Evolutionary conservation across 2,329 filamentous ascomycete genomes (phyloP).

Genomic region (Fusarium coicis): DNA sequence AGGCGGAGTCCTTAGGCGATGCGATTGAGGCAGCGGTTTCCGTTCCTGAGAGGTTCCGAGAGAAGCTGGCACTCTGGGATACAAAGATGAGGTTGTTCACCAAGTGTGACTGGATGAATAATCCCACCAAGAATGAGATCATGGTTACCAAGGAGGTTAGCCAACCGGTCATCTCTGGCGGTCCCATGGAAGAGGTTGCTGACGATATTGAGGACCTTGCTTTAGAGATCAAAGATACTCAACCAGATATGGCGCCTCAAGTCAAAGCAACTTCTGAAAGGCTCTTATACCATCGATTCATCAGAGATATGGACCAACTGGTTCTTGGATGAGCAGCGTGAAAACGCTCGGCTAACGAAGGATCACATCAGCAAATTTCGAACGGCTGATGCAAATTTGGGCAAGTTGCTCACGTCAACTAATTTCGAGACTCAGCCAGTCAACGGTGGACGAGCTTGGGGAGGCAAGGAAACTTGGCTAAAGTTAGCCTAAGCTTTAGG

Average conservation of each 20-base stretch:
- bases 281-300: not conserved
- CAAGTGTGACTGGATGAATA: not conserved
- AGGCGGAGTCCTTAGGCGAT: accelerated
- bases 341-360: not conserved
- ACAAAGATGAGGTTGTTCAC: not conserved
- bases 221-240: not conserved
- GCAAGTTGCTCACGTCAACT: too few relatives aligned
- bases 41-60: not conserved
- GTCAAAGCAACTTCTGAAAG: not conserved
- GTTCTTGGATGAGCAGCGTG: not conserved
- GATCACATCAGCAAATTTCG: not conserved
- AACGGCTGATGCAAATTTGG: not conserved
- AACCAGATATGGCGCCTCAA: not conserved
- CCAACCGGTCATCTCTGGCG: not conserved
- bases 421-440: not conserved
- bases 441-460: not conserved
- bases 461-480: not conserved
- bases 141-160: not conserved
- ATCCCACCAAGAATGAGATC: not conserved
- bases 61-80: not conserved
- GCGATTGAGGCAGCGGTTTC: not conserved
- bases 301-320: not conserved
- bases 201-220: not conserved
- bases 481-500: not conserved
- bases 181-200: not conserved